Evolutionary conservation across 2,329 filamentous ascomycete species (phyloP).

Genomic region (Dothideomycetes sp.): DNA sequence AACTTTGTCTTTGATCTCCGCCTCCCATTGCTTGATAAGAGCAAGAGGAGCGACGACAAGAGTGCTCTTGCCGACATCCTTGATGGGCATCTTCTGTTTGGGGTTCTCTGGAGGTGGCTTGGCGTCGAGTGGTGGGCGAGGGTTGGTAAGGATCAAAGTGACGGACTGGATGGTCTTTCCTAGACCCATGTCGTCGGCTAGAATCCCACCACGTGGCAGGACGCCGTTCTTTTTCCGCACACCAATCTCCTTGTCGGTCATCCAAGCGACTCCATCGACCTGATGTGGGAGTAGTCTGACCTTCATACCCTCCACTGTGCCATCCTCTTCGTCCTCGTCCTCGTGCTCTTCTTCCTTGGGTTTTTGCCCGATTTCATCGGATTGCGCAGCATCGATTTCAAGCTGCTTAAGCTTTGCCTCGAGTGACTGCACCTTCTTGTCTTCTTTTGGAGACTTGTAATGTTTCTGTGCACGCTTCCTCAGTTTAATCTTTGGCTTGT

Average conservation of each 20-base stretch:
- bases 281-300: slow-evolving; percentile 89
- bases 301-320: slow-evolving; percentile 65
- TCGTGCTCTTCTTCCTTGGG: slow-evolving; percentile 33
- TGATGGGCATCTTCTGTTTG: slow-evolving; percentile 54
- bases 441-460: slow-evolving; percentile 14
- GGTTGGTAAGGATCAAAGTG: slow-evolving; percentile 74
- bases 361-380: slow-evolving; percentile 35
- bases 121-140: slow-evolving; percentile 41
- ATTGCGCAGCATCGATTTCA: slow-evolving; percentile 39
- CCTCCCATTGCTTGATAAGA: slow-evolving; percentile 94
- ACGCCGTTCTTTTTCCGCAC: slow-evolving; percentile 66
- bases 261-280: slow-evolving; percentile 88
- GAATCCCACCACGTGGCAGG: slow-evolving; percentile 82
- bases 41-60: slow-evolving; percentile 88
- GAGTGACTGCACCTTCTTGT: slow-evolving; percentile 27
- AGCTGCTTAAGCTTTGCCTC: slow-evolving; percentile 33
- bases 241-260: slow-evolving; percentile 84
- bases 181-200: slow-evolving; percentile 94
- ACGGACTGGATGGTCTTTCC: slow-evolving; percentile 96
- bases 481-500: slow-evolving; percentile 35
- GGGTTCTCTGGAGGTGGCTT: slow-evolving; percentile 42
- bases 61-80: slow-evolving; percentile 63
- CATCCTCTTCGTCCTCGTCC: slow-evolving; percentile 44
- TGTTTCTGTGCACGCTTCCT: slow-evolving; percentile 32
- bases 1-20: slow-evolving; percentile 79